Evolutionary conservation across 2,329 filamentous ascomycete species (phyloP).

Genomic region (Penicillium nordicum): DNA sequence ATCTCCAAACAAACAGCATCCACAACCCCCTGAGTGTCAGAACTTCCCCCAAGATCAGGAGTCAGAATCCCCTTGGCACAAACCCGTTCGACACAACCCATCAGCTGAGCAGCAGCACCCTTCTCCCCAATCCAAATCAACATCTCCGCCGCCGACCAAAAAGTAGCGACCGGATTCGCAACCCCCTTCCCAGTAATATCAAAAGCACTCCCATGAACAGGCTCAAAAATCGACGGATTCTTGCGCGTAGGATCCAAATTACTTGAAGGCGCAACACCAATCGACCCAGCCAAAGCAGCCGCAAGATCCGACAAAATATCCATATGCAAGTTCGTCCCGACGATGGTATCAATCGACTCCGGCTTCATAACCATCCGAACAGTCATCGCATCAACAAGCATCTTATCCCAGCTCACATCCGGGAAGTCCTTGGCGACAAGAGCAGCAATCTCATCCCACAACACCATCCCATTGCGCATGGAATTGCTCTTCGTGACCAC

Average conservation of each 20-base stretch:
- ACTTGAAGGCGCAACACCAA: constrained; percentile 66
- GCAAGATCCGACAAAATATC: constrained; percentile 68
- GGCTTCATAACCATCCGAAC: constrained; percentile 53
- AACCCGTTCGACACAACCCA: constrained; percentile 59
- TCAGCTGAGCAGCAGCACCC: constrained; percentile 54
- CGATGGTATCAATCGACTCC: constrained; percentile 50
- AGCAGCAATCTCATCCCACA: constrained; percentile 54
- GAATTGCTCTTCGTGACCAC: constrained; percentile 57
- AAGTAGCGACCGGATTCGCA: constrained; percentile 62
- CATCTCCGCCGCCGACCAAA: constrained; percentile 69
- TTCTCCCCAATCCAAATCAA: constrained; percentile 59
- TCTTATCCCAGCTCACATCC: constrained; percentile 53
- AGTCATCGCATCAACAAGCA: constrained; percentile 58
- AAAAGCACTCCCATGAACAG: constrained; percentile 61
- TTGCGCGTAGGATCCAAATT: constrained; percentile 63
- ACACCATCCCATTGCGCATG: constrained; percentile 54
- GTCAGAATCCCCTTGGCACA: constrained; percentile 54
- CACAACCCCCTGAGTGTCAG: constrained; percentile 56
- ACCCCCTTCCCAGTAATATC: constrained; percentile 48
- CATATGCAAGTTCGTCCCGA: constrained; percentile 55
- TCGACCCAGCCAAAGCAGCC: constrained; percentile 64
- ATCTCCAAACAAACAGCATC: constrained; percentile 54
- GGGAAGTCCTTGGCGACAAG: constrained; percentile 50
- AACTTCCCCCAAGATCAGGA: constrained; percentile 56
- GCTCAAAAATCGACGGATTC: constrained; percentile 61